phyloP scores from a whole-genome alignment of 768 basidiomycete species.

The Dacryopinax spathularia region DNA sequence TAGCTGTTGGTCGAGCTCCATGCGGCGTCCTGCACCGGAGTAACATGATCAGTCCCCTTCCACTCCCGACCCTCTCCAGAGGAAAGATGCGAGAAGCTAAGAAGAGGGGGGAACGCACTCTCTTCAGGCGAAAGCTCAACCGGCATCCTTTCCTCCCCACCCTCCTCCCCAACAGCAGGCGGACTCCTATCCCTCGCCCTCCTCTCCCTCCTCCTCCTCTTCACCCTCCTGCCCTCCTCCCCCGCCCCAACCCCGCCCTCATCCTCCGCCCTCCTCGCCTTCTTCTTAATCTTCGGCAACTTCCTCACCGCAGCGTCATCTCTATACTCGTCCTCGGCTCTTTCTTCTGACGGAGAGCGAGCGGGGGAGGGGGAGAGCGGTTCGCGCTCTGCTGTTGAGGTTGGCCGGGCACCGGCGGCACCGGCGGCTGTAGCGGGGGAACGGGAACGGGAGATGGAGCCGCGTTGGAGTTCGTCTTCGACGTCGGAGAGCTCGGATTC shows the following conservation, averaged over 20 bases:
- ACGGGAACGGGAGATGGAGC: not conserved
- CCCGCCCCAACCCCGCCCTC: slow-evolving; percentile 20
- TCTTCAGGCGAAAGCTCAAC: slow-evolving; percentile 61
- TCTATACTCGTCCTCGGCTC: slow-evolving; percentile 42
- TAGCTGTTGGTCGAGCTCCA: slow-evolving; percentile 66
- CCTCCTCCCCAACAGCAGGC: slow-evolving; percentile 37
- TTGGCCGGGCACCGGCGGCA: not conserved
- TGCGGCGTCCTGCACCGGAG: slow-evolving; percentile 45
- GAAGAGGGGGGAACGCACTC: slow-evolving; percentile 31
- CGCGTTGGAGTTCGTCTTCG: not conserved
- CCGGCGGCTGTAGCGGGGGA: not conserved
- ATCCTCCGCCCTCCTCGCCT: slow-evolving; percentile 13
- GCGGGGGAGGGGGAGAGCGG: not conserved
- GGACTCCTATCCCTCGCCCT: slow-evolving; percentile 46
- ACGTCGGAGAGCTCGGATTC: not conserved
- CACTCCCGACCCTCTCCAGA: no score
- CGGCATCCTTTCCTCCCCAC: slow-evolving; percentile 53
- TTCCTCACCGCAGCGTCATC: slow-evolving; percentile 21
- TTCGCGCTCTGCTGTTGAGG: not conserved
- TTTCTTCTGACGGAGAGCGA: not conserved
- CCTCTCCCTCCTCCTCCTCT: slow-evolving; percentile 22
- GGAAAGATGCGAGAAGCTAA: no score
- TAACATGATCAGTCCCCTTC: slow-evolving; percentile 5
- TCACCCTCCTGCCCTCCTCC: slow-evolving; percentile 16
- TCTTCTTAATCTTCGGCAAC: slow-evolving; percentile 21